phyloP scores from a whole-genome alignment of 768 basidiomycete species.

The Lanmaoa rubissima region DNA sequence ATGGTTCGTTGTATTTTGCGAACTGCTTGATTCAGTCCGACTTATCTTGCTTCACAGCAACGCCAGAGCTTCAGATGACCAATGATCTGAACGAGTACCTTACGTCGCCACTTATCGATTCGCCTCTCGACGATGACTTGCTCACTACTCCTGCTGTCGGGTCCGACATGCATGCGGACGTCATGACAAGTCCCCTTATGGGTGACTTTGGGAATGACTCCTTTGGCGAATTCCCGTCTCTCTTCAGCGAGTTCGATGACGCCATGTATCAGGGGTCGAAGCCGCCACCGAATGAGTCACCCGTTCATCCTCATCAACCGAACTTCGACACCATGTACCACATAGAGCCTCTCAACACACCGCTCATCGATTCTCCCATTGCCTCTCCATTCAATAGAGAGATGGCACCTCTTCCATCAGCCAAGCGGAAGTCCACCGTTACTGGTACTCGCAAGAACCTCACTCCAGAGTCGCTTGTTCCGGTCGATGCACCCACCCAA shows the following conservation, averaged over 20 bases:
- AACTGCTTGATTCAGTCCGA: fast-evolving
- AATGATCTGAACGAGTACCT: slow-evolving; percentile 42
- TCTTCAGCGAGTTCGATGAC: slow-evolving; percentile 29
- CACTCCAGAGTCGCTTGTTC: slow-evolving; percentile 61
- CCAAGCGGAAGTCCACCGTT: slow-evolving; percentile 35
- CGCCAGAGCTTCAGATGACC: slow-evolving; percentile 39
- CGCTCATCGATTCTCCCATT: slow-evolving; percentile 41
- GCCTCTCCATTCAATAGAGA: slow-evolving; percentile 26
- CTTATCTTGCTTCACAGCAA: slow-evolving; percentile 4
- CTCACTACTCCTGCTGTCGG: slow-evolving; percentile 44
- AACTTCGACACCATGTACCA: slow-evolving; percentile 41
- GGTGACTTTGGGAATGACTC: slow-evolving; percentile 33
- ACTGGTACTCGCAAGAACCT: slow-evolving; percentile 76
- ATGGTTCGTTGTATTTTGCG: slow-evolving; percentile 28
- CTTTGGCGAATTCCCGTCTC: slow-evolving; percentile 32
- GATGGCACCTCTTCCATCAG: slow-evolving; percentile 15
- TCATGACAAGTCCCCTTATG: slow-evolving; percentile 43
- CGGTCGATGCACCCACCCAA: slow-evolving; percentile 79
- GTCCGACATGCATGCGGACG: slow-evolving; percentile 35
- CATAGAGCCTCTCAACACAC: slow-evolving; percentile 50
- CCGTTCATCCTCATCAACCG: slow-evolving; percentile 14
- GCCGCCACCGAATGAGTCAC: slow-evolving; percentile 7
- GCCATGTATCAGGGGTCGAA: slow-evolving; percentile 18
- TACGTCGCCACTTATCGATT: slow-evolving; percentile 48
- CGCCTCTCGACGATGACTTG: slow-evolving; percentile 45